Base-by-base conservation (phyloP, 306 rosid species). In the Trifolium dubium region DNA sequence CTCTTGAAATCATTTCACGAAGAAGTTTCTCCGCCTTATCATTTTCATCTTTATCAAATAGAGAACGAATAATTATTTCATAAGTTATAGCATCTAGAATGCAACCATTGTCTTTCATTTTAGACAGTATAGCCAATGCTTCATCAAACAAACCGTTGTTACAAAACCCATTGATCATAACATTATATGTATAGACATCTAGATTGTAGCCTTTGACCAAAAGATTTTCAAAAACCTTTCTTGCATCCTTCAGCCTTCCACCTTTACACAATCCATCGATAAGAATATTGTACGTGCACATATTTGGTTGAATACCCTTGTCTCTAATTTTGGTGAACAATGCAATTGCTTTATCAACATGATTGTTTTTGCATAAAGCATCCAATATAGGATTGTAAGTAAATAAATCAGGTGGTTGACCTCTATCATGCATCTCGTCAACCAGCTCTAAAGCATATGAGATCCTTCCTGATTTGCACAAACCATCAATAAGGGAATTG, bases 311-410 rank as follows among this genome's bases (percentile, higher is more conserved):
- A 63, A 63, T 37, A 17, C 31, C 30, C n/a, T 14, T 0, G 0
- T 61, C 44, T 61, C 32, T 61, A 31, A 61, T 8, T 7, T 34
- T 61, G 1, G 12, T 2, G n/a, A 61, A 17, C 10, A 64, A 17
- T 17, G 30, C 68, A 64, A 37, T 64, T 64, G 69, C 50, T 31
- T 37, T 39, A n/a, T 64, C 69, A 37, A 64, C 49, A 8, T 18
- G 31, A 17, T 8, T 49, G n/a, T 35, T 63, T 63, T 63, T 63
- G 49, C 68, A 63, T 63, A 63, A 63, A 17, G 49, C 47, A 35
- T 37, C 68, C 3, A 15, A 63, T 63, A 37, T 15, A 15, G 47
- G 35, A 8, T 0, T 63, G n/a, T 63, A 63, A 4, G 68, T 15
- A 15, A 37, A 0, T 35, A 15, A 17, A 63, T 63, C 4, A 8